Conservation (phyloP, 129 eudicot species). For the Tagetes patula region DNA sequence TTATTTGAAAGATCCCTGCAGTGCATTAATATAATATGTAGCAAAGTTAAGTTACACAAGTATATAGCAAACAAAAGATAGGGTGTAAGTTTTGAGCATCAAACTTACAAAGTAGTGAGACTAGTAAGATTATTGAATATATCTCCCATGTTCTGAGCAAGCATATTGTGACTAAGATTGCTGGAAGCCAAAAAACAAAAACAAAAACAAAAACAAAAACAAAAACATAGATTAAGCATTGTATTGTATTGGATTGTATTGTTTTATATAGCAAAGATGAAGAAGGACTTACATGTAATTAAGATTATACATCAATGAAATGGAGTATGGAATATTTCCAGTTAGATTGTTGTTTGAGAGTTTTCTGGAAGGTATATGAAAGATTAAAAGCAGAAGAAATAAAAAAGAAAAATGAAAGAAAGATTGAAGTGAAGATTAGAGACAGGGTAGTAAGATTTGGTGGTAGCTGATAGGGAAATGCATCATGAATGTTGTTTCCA, state of each 20-base stretch:
- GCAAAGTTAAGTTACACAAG: not conserved
- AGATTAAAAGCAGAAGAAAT: not conserved
- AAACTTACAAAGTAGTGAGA: conserved; percentile 62
- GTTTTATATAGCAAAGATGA: too few species aligned
- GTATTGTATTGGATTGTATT: not conserved
- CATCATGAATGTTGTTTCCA: conserved; percentile 76
- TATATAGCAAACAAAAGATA: not conserved
- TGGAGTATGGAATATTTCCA: conserved; percentile 85
- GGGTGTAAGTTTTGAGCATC: not conserved
- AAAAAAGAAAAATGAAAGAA: not conserved
- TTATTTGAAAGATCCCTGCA: conserved; percentile 88
- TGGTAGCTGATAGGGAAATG: conserved; percentile 85
- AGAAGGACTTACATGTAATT: conserved; percentile 54
- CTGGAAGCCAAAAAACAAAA: conserved; percentile 40
- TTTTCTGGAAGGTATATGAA: conserved; percentile 52
- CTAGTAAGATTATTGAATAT: conserved; percentile 67
- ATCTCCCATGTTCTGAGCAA: conserved; percentile 70
- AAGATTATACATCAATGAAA: conserved; percentile 60
- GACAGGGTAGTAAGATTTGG: conserved; percentile 90
- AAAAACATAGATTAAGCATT: not conserved
- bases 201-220: too few species aligned
- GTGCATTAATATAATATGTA: conserved; percentile 16
- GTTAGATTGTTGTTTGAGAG: conserved; percentile 81
- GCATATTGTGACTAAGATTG: conserved; percentile 76
- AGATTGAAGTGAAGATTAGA: not conserved